Evolutionary conservation across 2,329 filamentous ascomycete genomes (phyloP), one percentile per base, ranked within the genome.

Genomic region (Septoria petroselini): DNA sequence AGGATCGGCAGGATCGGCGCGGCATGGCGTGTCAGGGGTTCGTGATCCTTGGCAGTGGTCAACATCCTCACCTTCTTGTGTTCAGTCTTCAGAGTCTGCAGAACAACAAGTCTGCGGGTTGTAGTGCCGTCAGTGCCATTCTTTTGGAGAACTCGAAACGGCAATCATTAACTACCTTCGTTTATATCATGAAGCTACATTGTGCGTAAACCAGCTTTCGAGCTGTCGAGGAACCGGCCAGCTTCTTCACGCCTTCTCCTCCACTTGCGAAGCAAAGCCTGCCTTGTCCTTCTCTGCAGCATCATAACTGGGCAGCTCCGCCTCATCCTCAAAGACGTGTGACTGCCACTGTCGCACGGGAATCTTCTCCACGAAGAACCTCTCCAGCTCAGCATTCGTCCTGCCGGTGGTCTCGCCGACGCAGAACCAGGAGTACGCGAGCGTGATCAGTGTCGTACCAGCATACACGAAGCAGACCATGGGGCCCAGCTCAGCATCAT

Each of bases 391-490:
- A 12, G 59, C 56, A 45, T 64, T 69, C 6, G 61, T 65, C 2
- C 70, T 58, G 1, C 70, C 66, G 3, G 64, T 64, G 0, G 68
- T 69, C 60, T 73, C 70, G 9, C 70, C 70, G 1, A 71, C 69
- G 46, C 70, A 72, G 55, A 70, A 71, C 64, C 65, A 73, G 8
- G 71, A 67, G 45, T 72, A 73, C 1, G 65, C 58, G 69, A 58
- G 45, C 14, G 48, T 51, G 34, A 58, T 38, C 19, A 58, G 19
- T 14, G 50, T 52, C 9, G 50, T 54, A 8, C 55, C 55, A 7
- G 53, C 55, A 21, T 58, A 58, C 6, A 58, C 55, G 29, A 58
- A 58, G 3, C 69, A 70, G 2, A 67, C 65, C 66, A 68, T 71
- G 2, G 70, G 70, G 0, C 71, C 70, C 0, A 58, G 44, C 8